A percentile compares a stretch with the other conserved stretches of the same genome.
These are phyloP conservation scores for Drechslera avenae DNA, from an alignment of 2,329 filamentous ascomycete genomes.

Conservation along the genomic window DNA sequence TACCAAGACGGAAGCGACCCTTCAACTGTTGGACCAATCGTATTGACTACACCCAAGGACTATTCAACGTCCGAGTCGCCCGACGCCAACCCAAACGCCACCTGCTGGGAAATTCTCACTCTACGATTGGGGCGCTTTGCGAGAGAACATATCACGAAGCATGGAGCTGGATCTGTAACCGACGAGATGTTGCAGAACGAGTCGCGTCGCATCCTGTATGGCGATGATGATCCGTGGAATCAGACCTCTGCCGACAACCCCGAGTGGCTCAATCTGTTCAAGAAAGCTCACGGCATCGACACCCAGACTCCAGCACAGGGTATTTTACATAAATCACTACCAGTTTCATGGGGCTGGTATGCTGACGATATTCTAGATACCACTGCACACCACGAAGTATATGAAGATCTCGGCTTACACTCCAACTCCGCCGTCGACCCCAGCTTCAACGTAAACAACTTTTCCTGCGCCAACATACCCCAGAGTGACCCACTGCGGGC, in stretches of 20 bases:
- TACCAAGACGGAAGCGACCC: constrained; percentile 20
- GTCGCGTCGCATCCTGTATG: constrained; percentile 56
- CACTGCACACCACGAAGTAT: constrained; percentile 30
- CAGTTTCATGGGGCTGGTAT: background rate
- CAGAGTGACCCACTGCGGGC: constrained; percentile 19
- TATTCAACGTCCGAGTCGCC: constrained; percentile 16
- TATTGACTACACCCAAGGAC: constrained; percentile 23
- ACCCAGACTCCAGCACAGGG: constrained; percentile 10
- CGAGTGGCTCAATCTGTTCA: constrained; percentile 57
- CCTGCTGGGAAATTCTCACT: constrained; percentile 58
- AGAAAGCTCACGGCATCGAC: constrained; percentile 54
- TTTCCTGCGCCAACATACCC: constrained; percentile 18
- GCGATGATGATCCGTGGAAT: constrained; percentile 57
- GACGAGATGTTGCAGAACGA: constrained; percentile 58
- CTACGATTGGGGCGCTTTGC: constrained; percentile 54
- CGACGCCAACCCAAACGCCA: constrained; percentile 35
- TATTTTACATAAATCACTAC: background rate
- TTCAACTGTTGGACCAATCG: constrained; percentile 23
- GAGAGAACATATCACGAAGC: constrained; percentile 45
- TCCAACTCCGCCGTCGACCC: constrained; percentile 28
- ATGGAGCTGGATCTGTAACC: constrained; percentile 47
- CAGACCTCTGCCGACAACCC: constrained; percentile 48
- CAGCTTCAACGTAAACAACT: constrained; percentile 40
- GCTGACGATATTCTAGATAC: constrained; percentile 11
- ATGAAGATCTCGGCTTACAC: constrained; percentile 43